A percentile compares a stretch with the other conserved stretches of the same genome.
Evolutionary conservation across 2,329 filamentous ascomycete genomes (phyloP).

Genomic region (Lecanosticta acicola): DNA sequence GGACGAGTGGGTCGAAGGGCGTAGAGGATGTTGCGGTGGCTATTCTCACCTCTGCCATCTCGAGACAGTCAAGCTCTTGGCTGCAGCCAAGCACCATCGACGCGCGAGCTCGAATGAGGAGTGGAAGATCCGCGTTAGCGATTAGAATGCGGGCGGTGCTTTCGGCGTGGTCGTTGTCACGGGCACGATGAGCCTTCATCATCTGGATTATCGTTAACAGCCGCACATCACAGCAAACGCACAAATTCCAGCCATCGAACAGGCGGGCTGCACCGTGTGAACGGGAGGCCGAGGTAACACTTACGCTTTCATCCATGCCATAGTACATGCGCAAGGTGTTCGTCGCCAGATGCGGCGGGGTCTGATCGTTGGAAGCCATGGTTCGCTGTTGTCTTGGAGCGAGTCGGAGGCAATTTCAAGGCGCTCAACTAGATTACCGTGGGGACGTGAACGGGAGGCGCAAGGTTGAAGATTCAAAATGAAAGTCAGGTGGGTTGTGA

Average conservation of each 20-base stretch:
- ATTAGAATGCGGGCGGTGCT: conserved; percentile 7
- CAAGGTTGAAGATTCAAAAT: too few species aligned
- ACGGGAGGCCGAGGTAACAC: not conserved
- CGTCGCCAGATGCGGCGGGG: not conserved
- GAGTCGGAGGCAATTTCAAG: too few species aligned
- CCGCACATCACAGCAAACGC: too few species aligned
- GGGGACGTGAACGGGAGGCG: too few species aligned
- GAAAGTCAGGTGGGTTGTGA: too few species aligned
- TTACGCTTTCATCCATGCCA: not conserved
- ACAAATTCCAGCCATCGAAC: too few species aligned
- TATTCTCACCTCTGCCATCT: conserved; percentile 10
- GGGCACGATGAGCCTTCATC: not conserved
- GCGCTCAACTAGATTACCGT: too few species aligned
- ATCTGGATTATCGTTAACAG: not conserved
- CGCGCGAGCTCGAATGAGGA: conserved; percentile 5
- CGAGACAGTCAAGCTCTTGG: conserved; percentile 1
- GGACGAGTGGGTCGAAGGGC: too few species aligned
- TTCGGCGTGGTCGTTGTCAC: conserved; percentile 1
- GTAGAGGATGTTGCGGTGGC: too few species aligned
- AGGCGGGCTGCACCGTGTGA: too few species aligned
- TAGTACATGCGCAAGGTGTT: conserved; percentile 1
- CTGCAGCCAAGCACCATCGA: conserved; percentile 7
- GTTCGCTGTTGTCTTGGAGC: too few species aligned
- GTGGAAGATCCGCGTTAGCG: conserved; percentile 4
- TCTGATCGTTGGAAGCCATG: not conserved